Evolutionary conservation across 768 basidiomycete genomes (phyloP), one percentile per base, ranked within the genome.

Genomic region (Rhodosporidiobolus odoratus): DNA sequence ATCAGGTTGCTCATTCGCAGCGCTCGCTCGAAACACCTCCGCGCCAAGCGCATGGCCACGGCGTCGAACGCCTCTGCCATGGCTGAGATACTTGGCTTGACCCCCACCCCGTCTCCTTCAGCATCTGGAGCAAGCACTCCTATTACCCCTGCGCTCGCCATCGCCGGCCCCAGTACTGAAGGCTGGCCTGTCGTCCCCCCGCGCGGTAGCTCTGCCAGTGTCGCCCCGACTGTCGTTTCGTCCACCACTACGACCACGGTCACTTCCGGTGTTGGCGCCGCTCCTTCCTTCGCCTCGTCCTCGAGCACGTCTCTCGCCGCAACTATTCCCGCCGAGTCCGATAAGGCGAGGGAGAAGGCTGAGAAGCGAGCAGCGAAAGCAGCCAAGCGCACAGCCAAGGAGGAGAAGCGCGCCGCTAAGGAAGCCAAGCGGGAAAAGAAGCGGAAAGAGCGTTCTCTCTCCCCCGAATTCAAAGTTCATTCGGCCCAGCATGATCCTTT

Each of bases 11-110:
- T 34, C 34, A 3, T n/a, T 21, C 34, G 19, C 60, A 74, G 73
- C 30, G 66, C 73, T 3, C 73, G 73, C 40, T 74, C 73, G 23
- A 74, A 74, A 47, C 71, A 76, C 66, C 67, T 76, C 32, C 66
- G 71, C n/a, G 38, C 76, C 13, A 76, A 76, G 54, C 73, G 76
- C 17, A 67, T 75, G 64, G 71, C 72, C 1, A 65, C 73, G 10
- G 59, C 74, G 9, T 32, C 43, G 25, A 74, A 71, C 69, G 64
- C 72, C 13, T 38, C 65, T 35, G 76, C 76, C 17, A 71, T 76
- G 69, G 76, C 76, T 13, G 76, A 76, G 59, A 76, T 76, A 43
- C 74, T 76, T 56, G 76, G 76, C 17, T 68, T 75, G 52, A 72
- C 76, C 0, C 75, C 75, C 7, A 60, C 69, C 6, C 58, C 71